Evolutionary conservation across 2,329 filamentous ascomycete species (phyloP), one percentile per base, ranked within the genome.

Genomic region (Botrytis squamosa): DNA sequence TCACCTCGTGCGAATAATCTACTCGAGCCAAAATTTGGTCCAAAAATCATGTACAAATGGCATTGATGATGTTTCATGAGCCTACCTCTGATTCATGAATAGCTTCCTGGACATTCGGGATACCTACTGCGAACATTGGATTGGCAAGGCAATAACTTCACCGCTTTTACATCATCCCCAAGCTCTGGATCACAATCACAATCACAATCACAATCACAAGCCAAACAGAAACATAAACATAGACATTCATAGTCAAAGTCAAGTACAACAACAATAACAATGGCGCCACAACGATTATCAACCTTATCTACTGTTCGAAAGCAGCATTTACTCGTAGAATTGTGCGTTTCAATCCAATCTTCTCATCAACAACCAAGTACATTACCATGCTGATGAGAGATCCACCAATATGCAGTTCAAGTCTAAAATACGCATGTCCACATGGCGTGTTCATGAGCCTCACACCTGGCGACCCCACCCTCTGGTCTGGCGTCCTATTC

Each of bases 401-500:
- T 42, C 33, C 38, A 65, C 38, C 46, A 29, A 44, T 33, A 49
- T 62, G 25, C 38, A 97, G 94, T 83, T 88, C 92, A 75, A 92
- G 92, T 75, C 86, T 97, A 78, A 94, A 92, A 82, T 89, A 93
- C 84, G 90, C 91, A 74, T 94, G 92, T 81, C 95, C 95, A 2
- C 90, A 93, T 73, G 95, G 96, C 71, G 87, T 98, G 75, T 98
- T 96, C 83, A 89, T 98, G 83, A 93, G 89, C 81, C 88, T 97
- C 74, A 93, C 92, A 42, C 93, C 93, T 0, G 92, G 92, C 38
- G 92, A 97, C 80, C 90, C 93, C 29, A 90, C 90, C 25, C 84
- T 94, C 67, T 98, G 95, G 95, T 92, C 91, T 46, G 95, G 94
- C n/a, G 92, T 97, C 33, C 86, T 98, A 42, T 98, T 98, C 81